These are phyloP conservation scores for Miamiensis avidus DNA, from an alignment of 169 alveolate genomes.

Conservation along the genomic window DNA sequence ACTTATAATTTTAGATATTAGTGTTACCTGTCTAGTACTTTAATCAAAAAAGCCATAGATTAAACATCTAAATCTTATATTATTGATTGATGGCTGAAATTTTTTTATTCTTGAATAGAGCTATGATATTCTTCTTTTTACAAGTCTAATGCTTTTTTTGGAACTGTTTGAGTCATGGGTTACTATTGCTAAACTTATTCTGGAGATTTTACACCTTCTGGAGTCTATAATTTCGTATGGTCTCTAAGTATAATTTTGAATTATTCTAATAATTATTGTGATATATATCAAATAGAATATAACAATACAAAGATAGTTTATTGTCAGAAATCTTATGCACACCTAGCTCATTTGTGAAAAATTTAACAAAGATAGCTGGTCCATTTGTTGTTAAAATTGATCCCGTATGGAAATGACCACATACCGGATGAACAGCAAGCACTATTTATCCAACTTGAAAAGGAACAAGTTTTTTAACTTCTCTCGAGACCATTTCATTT, in stretches of 20 bases:
- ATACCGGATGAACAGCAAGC: slow-evolving; percentile 11
- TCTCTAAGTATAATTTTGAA: not conserved
- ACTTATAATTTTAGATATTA: too few species aligned
- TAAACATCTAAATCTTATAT: slow-evolving; percentile 20
- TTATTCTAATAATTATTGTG: not conserved
- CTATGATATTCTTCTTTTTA: slow-evolving; percentile 9
- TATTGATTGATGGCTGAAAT: not conserved
- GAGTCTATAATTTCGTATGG: not conserved
- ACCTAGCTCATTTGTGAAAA: slow-evolving; percentile 18
- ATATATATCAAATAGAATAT: not conserved
- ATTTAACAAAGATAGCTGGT: not conserved
- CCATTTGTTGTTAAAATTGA: slow-evolving; percentile 23
- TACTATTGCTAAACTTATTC: not conserved
- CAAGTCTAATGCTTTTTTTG: too few species aligned
- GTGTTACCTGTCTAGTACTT: slow-evolving; percentile 23
- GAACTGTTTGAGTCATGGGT: not conserved
- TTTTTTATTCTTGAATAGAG: not conserved
- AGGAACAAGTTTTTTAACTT: not conserved
- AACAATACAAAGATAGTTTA: slow-evolving; percentile 8
- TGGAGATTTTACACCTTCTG: not conserved
- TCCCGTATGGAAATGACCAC: slow-evolving; percentile 23
- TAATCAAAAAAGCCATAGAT: slow-evolving; percentile 25
- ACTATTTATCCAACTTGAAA: slow-evolving; percentile 19
- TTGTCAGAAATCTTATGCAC: slow-evolving; percentile 12
- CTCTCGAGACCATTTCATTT: slow-evolving; percentile 5